Conservation (phyloP, 345 rosid genomes). For the Zanthoxylum bungeanum region DNA sequence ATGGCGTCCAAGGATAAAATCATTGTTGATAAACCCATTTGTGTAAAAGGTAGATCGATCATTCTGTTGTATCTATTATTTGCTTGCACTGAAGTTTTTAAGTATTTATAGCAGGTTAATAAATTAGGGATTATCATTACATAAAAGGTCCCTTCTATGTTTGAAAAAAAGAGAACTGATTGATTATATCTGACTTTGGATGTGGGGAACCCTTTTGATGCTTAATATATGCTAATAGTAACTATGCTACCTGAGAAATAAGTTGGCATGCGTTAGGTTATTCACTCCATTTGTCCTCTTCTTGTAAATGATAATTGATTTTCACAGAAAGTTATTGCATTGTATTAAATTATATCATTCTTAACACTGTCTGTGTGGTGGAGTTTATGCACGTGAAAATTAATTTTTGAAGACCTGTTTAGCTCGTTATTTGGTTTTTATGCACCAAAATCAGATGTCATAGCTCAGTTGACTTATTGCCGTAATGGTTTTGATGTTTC, state of each 20-base stretch:
- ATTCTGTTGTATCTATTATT: not conserved
- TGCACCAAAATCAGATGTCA: not conserved
- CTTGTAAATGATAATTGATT: not conserved
- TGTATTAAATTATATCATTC: not conserved
- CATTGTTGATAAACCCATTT: conserved; percentile 79
- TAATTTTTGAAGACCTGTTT: not conserved
- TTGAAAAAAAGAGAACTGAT: not conserved
- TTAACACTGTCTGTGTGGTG: not conserved
- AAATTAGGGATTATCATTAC: not conserved
- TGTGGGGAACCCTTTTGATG: not conserved
- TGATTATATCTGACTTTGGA: not conserved
- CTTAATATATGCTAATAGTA: not conserved
- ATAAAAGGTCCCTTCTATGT: not conserved
- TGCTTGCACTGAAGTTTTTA: not conserved
- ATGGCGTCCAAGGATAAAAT: conserved; percentile 96
- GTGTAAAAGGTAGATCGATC: conserved; percentile 72
- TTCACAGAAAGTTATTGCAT: not conserved
- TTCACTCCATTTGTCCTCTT: not conserved
- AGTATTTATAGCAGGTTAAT: not conserved
- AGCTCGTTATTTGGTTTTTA: not conserved
- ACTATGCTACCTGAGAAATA: not conserved
- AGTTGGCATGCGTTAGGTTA: not conserved
- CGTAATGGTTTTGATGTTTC: not conserved
- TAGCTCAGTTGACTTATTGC: not conserved
- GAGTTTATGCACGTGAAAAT: not conserved